Conservation (phyloP, 371 early-diverging fungal genomes). For the Chytridium lagenaria region DNA sequence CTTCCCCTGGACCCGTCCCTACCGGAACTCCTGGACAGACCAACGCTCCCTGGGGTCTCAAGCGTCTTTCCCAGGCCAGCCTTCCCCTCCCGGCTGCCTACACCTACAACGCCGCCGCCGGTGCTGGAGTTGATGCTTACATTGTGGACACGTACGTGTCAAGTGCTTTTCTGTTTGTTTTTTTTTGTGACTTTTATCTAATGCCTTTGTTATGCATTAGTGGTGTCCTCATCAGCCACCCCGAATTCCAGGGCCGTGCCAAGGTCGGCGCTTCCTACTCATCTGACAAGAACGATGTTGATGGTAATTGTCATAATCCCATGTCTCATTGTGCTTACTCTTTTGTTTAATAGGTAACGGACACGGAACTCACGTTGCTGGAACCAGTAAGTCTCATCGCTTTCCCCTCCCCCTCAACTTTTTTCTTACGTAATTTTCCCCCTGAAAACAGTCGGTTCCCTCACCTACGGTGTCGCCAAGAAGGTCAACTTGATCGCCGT, state of each 20-base stretch:
- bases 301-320: background rate
- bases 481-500: conserved; percentile 69
- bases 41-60: conserved; percentile 13
- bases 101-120: conserved; percentile 9
- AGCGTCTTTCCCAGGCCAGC: background rate
- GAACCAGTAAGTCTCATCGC: conserved; percentile 18
- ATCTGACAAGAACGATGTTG: conserved; percentile 12
- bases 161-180: background rate
- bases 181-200: background rate
- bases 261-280: conserved; percentile 23
- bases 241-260: too few relatives aligned
- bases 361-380: too few relatives aligned
- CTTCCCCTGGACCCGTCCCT: too few relatives aligned
- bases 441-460: conserved; percentile 49
- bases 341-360: background rate
- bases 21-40: background rate
- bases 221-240: too few relatives aligned
- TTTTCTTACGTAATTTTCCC: background rate
- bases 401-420: conserved; percentile 50
- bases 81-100: conserved; percentile 6
- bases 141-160: conserved; percentile 33
- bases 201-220: too few relatives aligned
- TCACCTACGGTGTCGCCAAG: conserved; percentile 69
- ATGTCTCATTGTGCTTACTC: background rate
- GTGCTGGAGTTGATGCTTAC: conserved; percentile 63